Conservation (phyloP, 2,329 filamentous ascomycete species). For the Xylariaceae sp. region DNA sequence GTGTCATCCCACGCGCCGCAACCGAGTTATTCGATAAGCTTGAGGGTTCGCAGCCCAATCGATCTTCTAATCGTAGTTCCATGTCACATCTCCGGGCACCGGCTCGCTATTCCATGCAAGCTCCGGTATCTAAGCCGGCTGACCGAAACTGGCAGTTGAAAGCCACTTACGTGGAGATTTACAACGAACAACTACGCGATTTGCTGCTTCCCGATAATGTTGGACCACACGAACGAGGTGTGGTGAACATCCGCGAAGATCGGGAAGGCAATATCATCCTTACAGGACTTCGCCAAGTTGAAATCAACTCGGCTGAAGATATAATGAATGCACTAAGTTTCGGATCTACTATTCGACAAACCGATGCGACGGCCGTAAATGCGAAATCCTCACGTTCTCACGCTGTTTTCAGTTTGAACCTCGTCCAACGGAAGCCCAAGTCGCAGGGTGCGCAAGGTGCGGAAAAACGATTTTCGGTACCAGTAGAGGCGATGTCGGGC, state of each 20-base stretch:
- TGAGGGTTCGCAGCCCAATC: constrained; percentile 43
- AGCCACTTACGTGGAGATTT: constrained; percentile 95
- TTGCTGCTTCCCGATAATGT: constrained; percentile 73
- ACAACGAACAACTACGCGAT: constrained; percentile 93
- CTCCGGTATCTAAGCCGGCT: constrained; percentile 36
- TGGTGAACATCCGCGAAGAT: constrained; percentile 91
- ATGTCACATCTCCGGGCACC: constrained; percentile 77
- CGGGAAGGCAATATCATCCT: constrained; percentile 89
- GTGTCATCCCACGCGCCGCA: constrained; percentile 92
- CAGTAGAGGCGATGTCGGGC: constrained; percentile 71
- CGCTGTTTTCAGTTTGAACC: constrained; percentile 91
- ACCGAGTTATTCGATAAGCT: constrained; percentile 83
- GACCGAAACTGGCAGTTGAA: constrained; percentile 87
- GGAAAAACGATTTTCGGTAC: constrained; percentile 84
- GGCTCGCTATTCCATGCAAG: constrained; percentile 64
- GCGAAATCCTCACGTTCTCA: constrained; percentile 96
- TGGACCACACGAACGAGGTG: constrained; percentile 62
- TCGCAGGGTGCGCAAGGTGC: constrained; percentile 46
- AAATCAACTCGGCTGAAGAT: constrained; percentile 88
- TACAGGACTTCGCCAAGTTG: constrained; percentile 80
- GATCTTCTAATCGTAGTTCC: constrained; percentile 53
- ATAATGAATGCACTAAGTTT: constrained; percentile 84
- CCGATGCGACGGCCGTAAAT: constrained; percentile 94
- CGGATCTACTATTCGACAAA: constrained; percentile 90
- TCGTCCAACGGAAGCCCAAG: constrained; percentile 75